These are phyloP conservation scores for Helenozyma baotianmanensis DNA, from an alignment of 805 yeast species.

Conservation along the genomic window DNA sequence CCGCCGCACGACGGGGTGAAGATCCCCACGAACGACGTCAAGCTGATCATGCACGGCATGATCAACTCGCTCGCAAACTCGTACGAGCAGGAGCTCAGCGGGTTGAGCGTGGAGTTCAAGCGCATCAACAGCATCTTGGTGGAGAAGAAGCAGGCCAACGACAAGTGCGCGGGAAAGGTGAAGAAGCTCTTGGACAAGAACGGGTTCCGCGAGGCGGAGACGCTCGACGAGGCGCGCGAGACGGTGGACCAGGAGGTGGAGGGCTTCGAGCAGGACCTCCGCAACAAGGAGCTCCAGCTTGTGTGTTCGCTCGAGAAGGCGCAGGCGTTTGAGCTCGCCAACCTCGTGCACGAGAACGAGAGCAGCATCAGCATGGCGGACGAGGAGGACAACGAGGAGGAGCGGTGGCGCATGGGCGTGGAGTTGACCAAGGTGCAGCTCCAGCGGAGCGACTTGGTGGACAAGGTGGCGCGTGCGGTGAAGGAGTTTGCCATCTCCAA, in stretches of 20 bases:
- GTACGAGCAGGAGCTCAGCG: conserved; percentile 51
- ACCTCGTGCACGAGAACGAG: conserved; percentile 36
- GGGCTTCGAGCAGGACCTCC: conserved; percentile 5
- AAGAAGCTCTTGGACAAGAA: conserved; percentile 26
- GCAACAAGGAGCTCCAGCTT: conserved; percentile 10
- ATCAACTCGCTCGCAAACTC: conserved; percentile 47
- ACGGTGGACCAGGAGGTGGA: conserved; percentile 17
- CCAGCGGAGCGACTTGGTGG: conserved; percentile 38
- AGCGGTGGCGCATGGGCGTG: conserved; percentile 11
- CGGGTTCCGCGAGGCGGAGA: conserved; percentile 23
- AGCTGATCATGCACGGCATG: conserved; percentile 34
- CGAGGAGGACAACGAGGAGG: background rate
- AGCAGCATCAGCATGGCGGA: background rate
- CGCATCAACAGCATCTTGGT: conserved; percentile 37
- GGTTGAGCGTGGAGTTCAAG: conserved; percentile 24
- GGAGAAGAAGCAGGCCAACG: conserved; percentile 45
- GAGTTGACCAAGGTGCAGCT: conserved; percentile 50
- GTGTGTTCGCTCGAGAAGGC: conserved; percentile 8
- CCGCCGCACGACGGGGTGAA: too few relatives aligned
- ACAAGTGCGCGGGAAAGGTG: conserved; percentile 22
- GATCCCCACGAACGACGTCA: conserved; percentile 29
- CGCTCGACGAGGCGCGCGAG: conserved; percentile 24
- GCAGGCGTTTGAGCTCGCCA: conserved; percentile 44
- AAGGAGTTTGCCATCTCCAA: conserved; percentile 43
- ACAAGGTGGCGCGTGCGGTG: conserved; percentile 46